Evolutionary conservation across 495 filamentous ascomycete genomes (phyloP).

Genomic region (Aspergillus biplanus): DNA sequence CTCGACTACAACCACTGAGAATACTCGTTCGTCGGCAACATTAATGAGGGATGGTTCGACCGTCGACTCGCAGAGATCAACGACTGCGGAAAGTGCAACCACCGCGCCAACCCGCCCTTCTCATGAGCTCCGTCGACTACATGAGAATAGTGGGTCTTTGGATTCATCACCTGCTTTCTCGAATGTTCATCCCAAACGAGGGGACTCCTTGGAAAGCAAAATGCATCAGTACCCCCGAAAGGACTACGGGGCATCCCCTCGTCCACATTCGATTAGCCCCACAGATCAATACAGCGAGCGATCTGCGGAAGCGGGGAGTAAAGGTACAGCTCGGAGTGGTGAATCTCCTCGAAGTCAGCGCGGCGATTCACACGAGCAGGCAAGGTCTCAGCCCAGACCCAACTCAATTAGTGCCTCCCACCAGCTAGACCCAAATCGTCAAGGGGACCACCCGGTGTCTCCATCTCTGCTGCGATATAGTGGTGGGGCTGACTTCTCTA

Average conservation of each 20-base stretch:
- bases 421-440: constrained; percentile 39
- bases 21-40: constrained; percentile 30
- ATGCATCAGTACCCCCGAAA: constrained; percentile 39
- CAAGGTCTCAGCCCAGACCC: constrained; percentile 42
- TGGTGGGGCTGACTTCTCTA: constrained; percentile 74
- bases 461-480: constrained; percentile 75
- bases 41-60: constrained; percentile 34
- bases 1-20: constrained; percentile 42
- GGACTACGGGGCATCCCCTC: constrained; percentile 36
- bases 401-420: constrained; percentile 58
- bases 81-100: constrained; percentile 28
- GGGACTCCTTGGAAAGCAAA: constrained; percentile 58
- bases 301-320: constrained; percentile 22
- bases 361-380: constrained; percentile 49
- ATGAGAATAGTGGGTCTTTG: constrained; percentile 39
- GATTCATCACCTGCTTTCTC: constrained; percentile 42
- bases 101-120: constrained; percentile 41
- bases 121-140: constrained; percentile 42
- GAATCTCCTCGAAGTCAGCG: constrained; percentile 62
- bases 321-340: constrained; percentile 24
- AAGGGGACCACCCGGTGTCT: constrained; percentile 50
- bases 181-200: constrained; percentile 53
- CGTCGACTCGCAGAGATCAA: constrained; percentile 22
- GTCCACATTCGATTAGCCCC: constrained; percentile 20
- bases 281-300: constrained; percentile 28